Evolutionary conservation across 768 basidiomycete genomes (phyloP), one percentile per base, ranked within the genome.

Genomic region (Lactifluus rugatus): DNA sequence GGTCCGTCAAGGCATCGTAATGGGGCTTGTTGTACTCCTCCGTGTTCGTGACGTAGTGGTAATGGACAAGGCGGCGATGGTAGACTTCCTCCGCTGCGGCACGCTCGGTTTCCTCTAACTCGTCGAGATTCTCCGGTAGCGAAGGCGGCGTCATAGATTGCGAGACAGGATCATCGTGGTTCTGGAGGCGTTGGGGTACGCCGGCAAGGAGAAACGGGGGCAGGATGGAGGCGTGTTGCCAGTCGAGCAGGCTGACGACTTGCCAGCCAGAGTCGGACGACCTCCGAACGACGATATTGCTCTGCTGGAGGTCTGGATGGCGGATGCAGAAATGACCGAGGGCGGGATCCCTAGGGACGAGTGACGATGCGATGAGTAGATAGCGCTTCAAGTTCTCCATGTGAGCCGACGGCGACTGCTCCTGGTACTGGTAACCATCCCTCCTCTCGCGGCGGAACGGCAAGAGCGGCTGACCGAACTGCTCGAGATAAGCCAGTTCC

Each of bases 201-300:
- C 74, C 71, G 37, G 76, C 71, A 58, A 72, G 73, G 71, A 81
- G 31, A 31, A 31, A 31, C 31, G 8, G 31, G 31, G 31, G 31
- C 31, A 31, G 31, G 31, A 31, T 31, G 79, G 78, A 70, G 62
- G 80, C 58, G 69, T 81, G 78, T 72, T 81, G 79, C 79, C 78
- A 80, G 74, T 80, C 78, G 54, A 79, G 17, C 69, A 79, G 60
- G 70, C 78, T 62, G 55, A 73, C 69, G 66, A 81, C 59, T 41
- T 75, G 49, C 63, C 57, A 69, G 66, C 48, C 56, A 65, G 76
- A 78, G 67, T 73, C 79, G 55, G 76, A 60, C 66, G 76, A 79
- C 65, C 60, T 71, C 17, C 71, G 72, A 39, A 81, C 75, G 60
- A 76, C 68, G 72, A 81, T 69, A 64, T 81, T 80, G 72, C 65